These are phyloP conservation scores for Gaeumannomyces sp. DNA, from an alignment of 2,329 filamentous ascomycete species.

Conservation along the genomic window DNA sequence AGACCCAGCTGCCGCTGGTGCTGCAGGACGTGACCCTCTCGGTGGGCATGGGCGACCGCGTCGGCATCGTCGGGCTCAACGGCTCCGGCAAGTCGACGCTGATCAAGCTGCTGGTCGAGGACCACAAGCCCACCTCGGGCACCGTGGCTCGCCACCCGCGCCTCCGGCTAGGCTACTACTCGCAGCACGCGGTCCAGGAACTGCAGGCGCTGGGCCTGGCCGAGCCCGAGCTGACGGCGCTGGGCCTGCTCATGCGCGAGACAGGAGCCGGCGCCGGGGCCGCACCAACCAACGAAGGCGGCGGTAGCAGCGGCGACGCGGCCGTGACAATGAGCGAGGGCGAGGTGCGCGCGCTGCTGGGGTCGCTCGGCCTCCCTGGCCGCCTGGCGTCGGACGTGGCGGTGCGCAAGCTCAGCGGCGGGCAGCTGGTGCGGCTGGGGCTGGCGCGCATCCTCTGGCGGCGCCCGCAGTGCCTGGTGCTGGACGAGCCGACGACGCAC, in stretches of 20 bases:
- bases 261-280: slow-evolving; percentile 33
- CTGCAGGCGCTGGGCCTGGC: slow-evolving; percentile 49
- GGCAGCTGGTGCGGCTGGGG: slow-evolving; percentile 63
- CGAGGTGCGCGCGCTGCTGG: slow-evolving; percentile 59
- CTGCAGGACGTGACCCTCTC: slow-evolving; percentile 61
- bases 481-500: slow-evolving; percentile 82
- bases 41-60: slow-evolving; percentile 65
- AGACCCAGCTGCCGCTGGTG: slow-evolving; percentile 28
- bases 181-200: slow-evolving; percentile 69
- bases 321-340: slow-evolving; percentile 55
- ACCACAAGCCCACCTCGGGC: slow-evolving; percentile 52
- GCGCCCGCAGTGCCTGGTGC: slow-evolving; percentile 64
- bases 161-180: slow-evolving; percentile 68
- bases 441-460: slow-evolving; percentile 64
- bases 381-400: slow-evolving; percentile 68
- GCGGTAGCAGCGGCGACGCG: slow-evolving; percentile 20
- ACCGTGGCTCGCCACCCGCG: slow-evolving; percentile 61
- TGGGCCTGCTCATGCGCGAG: slow-evolving; percentile 55
- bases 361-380: slow-evolving; percentile 64
- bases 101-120: slow-evolving; percentile 61
- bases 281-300: no score
- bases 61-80: slow-evolving; percentile 74
- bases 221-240: slow-evolving; percentile 53
- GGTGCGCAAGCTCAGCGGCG: slow-evolving; percentile 67
- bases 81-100: slow-evolving; percentile 78